These are phyloP conservation scores for Allium sativum DNA, from an alignment of 106 monocot genomes.

Conservation along the genomic window DNA sequence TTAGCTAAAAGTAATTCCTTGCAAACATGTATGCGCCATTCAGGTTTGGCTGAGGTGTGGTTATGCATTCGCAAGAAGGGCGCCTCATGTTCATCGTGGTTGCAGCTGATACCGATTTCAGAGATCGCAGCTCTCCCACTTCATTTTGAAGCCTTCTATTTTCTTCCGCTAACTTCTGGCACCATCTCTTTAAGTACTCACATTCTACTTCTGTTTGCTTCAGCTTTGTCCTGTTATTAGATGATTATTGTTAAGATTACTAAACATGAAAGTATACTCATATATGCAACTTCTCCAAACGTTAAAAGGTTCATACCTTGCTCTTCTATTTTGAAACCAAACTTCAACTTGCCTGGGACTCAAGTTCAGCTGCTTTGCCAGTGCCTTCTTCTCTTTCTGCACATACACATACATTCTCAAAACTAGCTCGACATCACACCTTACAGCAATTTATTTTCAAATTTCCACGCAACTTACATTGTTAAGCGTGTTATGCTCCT, in stretches of 20 bases:
- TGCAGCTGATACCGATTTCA: neutral
- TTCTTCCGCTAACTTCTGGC: slow-evolving; percentile 11
- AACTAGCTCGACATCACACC: neutral
- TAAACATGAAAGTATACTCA: too few relatives aligned
- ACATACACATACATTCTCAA: neutral
- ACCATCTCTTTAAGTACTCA: slow-evolving; percentile 16
- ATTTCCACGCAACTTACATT: neutral
- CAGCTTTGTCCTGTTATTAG: slow-evolving; percentile 4
- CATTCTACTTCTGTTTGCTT: slow-evolving; percentile 16
- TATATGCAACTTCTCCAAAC: too few relatives aligned
- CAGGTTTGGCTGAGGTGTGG: too few relatives aligned
- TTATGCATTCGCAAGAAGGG: slow-evolving; percentile 5
- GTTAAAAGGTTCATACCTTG: slow-evolving; percentile 1
- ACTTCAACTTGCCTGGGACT: slow-evolving; percentile 18
- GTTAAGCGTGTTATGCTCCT: slow-evolving; percentile 12
- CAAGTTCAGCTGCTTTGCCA: slow-evolving; percentile 22
- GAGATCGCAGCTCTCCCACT: slow-evolving; percentile 4
- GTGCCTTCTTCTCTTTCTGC: slow-evolving; percentile 18
- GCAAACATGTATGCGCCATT: too few relatives aligned
- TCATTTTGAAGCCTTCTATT: slow-evolving; percentile 10
- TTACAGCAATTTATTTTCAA: neutral
- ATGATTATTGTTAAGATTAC: too few relatives aligned
- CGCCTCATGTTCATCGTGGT: neutral
- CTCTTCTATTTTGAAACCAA: slow-evolving; percentile 25
- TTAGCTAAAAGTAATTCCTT: too few relatives aligned